Percentiles rank a stretch among this genome's conserved stretches.
phyloP scores from a whole-genome alignment of 176 grass and related monocot genomes.

The Carex scoparia region DNA sequence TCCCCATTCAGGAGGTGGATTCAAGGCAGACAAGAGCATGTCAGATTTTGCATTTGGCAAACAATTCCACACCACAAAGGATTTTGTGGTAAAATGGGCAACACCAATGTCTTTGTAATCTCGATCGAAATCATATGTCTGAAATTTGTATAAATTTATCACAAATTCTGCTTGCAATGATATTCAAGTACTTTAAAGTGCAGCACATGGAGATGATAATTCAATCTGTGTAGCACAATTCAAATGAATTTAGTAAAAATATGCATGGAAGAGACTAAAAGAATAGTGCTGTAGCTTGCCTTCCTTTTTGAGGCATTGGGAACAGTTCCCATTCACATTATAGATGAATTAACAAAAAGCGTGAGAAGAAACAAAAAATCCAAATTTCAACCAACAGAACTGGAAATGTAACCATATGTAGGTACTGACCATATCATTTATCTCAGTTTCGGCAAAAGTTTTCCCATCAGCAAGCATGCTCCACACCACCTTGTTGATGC shows the following conservation, averaged over 20 bases:
- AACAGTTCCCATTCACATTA: not conserved
- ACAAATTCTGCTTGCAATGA: not conserved
- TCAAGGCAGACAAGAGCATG: constrained; percentile 95
- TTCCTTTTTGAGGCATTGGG: not conserved
- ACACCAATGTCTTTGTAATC: constrained; percentile 98
- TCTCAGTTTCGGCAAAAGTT: constrained; percentile 99
- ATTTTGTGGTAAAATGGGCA: constrained; percentile 86
- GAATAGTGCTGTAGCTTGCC: not conserved
- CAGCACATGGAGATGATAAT: not conserved
- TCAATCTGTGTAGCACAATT: not conserved
- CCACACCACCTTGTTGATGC: constrained; percentile 94
- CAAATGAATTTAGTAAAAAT: not conserved
- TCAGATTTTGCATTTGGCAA: constrained; percentile 82
- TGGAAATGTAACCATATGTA: constrained; percentile 3
- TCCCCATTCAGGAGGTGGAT: constrained; percentile 72
- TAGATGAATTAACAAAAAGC: not conserved
- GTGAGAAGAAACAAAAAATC: too few species aligned
- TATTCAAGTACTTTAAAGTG: not conserved
- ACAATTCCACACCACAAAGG: constrained; percentile 93
- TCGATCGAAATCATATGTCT: constrained; percentile 91
- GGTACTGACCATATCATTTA: constrained; percentile 76
- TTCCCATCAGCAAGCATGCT: constrained; percentile 99
- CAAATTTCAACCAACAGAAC: too few species aligned
- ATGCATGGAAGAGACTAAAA: not conserved
- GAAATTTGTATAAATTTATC: not conserved